phyloP scores from a whole-genome alignment of 2,329 filamentous ascomycete genomes.

The Moelleriella libera region DNA sequence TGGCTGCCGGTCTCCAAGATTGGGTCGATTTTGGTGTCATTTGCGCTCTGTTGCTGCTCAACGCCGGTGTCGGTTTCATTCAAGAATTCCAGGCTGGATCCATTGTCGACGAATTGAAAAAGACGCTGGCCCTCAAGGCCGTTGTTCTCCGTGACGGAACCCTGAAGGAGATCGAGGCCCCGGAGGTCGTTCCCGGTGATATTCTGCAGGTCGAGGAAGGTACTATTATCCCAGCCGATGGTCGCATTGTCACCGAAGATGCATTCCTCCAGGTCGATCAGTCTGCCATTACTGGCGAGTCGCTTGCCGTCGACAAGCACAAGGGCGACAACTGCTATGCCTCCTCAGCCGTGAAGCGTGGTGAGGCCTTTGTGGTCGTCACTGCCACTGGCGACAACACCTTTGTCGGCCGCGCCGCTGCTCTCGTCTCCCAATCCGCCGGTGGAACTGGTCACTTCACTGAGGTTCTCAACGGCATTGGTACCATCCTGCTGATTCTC shows the following conservation, averaged over 20 bases:
- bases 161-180: constrained; percentile 66
- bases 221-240: constrained; percentile 82
- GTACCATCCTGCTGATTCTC: constrained; percentile 62
- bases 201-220: constrained; percentile 83
- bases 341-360: constrained; percentile 82
- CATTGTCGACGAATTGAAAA: constrained; percentile 83
- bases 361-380: constrained; percentile 70
- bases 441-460: constrained; percentile 75
- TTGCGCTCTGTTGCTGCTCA: constrained; percentile 67
- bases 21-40: constrained; percentile 95
- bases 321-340: constrained; percentile 68
- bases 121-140: constrained; percentile 78
- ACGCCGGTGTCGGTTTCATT: constrained; percentile 73
- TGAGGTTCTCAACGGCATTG: constrained; percentile 78
- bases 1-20: constrained; percentile 72
- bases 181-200: constrained; percentile 78
- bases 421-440: constrained; percentile 66
- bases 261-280: constrained; percentile 85
- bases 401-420: constrained; percentile 78
- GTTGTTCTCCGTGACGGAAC: constrained; percentile 68
- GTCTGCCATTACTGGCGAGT: constrained; percentile 84
- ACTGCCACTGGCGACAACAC: constrained; percentile 80
- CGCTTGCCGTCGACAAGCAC: constrained; percentile 81
- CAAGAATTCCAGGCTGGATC: constrained; percentile 85
- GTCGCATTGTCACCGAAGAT: constrained; percentile 69